A percentile compares a stretch with the other conserved stretches of the same genome.
Conservation (phyloP, 345 rosid species). For the Lepidium sativum region DNA sequence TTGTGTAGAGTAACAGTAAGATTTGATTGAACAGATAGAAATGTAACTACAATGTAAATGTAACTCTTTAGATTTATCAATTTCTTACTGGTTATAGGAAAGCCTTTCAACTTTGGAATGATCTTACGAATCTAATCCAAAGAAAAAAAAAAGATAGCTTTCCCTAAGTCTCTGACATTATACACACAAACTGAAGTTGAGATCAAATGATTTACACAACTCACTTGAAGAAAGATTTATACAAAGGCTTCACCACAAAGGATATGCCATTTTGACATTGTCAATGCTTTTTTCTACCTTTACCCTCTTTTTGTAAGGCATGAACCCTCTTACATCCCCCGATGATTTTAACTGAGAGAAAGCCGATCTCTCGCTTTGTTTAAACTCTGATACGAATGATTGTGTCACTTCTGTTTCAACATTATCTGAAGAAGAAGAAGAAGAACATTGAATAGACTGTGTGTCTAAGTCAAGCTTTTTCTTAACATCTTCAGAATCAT, state of each 20-base stretch:
- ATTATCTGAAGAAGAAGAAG: slow-evolving; percentile 5
- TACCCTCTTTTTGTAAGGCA: slow-evolving; percentile 49
- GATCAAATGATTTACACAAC: slow-evolving; percentile 14
- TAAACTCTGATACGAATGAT: slow-evolving; percentile 11
- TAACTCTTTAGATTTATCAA: not conserved
- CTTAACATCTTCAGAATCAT: slow-evolving; percentile 31
- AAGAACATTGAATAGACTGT: slow-evolving; percentile 7
- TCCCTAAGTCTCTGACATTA: slow-evolving; percentile 10
- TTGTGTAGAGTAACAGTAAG: too few relatives aligned
- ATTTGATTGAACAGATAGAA: not conserved
- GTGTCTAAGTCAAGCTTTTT: slow-evolving; percentile 4
- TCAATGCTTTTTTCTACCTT: slow-evolving; percentile 21
- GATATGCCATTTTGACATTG: slow-evolving; percentile 6
- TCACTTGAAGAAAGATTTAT: not conserved
- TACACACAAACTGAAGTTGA: slow-evolving; percentile 7
- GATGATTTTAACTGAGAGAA: slow-evolving; percentile 23
- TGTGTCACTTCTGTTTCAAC: not conserved
- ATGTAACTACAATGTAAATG: not conserved
- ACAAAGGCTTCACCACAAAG: slow-evolving; percentile 11
- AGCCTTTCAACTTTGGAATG: not conserved
- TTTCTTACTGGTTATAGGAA: not conserved
- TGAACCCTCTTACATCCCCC: slow-evolving; percentile 39
- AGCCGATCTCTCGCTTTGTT: slow-evolving; percentile 31
- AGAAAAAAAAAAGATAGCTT: not conserved
- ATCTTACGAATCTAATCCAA: slow-evolving; percentile 12